phyloP scores from a whole-genome alignment of 2,329 filamentous ascomycete genomes.

The Mycocentrospora acerina region DNA sequence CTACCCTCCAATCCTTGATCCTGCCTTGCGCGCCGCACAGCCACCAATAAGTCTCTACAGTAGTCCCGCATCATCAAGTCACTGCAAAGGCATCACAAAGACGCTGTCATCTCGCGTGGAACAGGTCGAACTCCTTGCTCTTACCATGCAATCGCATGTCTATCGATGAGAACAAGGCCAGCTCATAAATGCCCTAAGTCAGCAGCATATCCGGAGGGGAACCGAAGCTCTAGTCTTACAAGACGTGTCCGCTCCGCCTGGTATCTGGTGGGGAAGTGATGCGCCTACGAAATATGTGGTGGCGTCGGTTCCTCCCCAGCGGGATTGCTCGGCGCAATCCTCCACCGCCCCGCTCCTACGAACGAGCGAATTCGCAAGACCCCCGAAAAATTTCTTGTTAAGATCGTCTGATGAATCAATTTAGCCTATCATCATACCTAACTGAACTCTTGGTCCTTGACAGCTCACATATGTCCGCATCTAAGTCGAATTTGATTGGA shows the following conservation, averaged over 20 bases:
- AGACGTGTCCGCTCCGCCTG: not conserved
- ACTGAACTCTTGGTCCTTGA: no score
- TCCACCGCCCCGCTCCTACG: not conserved
- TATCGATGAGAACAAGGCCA: conserved; percentile 7
- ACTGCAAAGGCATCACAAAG: conserved; percentile 15
- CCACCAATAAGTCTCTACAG: conserved; percentile 43
- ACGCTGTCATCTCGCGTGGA: conserved; percentile 26
- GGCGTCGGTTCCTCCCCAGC: conserved; percentile 15
- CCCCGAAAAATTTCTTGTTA: no score
- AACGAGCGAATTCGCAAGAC: not conserved
- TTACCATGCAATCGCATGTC: conserved; percentile 14
- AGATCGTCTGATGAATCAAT: no score
- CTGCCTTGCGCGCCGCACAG: conserved; percentile 23
- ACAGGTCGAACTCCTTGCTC: conserved; percentile 9
- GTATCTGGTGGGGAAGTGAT: conserved; percentile 1
- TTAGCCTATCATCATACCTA: no score
- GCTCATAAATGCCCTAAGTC: conserved; percentile 4
- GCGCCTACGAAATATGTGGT: conserved; percentile 9
- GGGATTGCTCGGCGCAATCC: conserved; percentile 19
- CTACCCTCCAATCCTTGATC: conserved; percentile 11
- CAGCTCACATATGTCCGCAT: no score
- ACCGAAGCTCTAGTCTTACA: conserved; percentile 5
- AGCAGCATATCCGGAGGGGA: conserved; percentile 17
- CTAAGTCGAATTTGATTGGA: not conserved
- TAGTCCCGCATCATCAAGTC: conserved; percentile 40